Base-by-base conservation (phyloP, 768 basidiomycete species). In the Tremella fuciformis region DNA sequence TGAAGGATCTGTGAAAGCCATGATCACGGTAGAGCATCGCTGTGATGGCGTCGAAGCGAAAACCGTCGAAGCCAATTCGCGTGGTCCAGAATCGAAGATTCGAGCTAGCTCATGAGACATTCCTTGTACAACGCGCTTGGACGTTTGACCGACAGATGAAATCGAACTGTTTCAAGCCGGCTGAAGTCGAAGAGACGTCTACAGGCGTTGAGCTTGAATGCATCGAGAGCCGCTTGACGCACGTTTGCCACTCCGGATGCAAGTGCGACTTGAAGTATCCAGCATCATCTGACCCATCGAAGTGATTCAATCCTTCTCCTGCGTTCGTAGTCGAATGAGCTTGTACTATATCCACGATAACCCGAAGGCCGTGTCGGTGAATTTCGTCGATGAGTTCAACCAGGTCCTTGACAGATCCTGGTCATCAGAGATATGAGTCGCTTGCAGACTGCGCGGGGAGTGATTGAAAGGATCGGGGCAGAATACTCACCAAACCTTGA, bases 221-320 rank as follows among this genome's bases (percentile, higher is more conserved):
- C n/a, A 4, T 46, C 6, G 29, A 34, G 29, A 4, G 29, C 6
- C 6, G 42, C 6, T 46, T n/a, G 42, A 46, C 42, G 8, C 8
- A 46, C 42, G 42, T 46, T 46, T n/a, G n/a, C 42, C 42, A 46
- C 16, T 46, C 42, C 16, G 42, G 42, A 46, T 46, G 42, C 42
- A 46, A 22, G 16, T 46, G 42, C n/a, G n/a, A n/a, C 16, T 46
- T 46, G 42, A 46, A 46, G 22, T 46, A 46, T n/a, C 42, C 42
- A n/a, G 42, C 42, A 15, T 46, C 22, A 8, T 4, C 42, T 15
- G 42, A 18, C 7, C 42, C 42, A 15, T 46, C 42, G 22, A 46
- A 46, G n/a, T 22, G 15, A 15, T 15, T 46, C 42, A 46, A 15
- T 4, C 42, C 42, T 22, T 46, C 42, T 4, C 42, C 42, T 46